phyloP scores from a whole-genome alignment of 257 asterid genomes.

The Marsdenia floribunda region DNA sequence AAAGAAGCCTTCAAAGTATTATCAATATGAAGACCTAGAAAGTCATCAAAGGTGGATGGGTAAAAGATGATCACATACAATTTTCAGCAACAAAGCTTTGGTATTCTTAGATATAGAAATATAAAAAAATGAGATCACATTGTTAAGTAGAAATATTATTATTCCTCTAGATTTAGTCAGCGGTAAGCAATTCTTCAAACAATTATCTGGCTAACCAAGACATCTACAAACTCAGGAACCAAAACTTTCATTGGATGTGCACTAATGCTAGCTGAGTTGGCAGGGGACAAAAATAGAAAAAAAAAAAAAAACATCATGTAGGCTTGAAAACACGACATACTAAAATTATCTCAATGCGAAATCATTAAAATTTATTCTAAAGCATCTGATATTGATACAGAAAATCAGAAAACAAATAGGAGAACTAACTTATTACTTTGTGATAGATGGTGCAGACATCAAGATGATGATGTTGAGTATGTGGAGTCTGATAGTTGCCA shows the following conservation, averaged over 20 bases:
- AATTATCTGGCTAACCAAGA: not conserved
- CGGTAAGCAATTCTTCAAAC: not conserved
- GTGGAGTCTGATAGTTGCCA: too few species aligned
- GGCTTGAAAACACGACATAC: not conserved
- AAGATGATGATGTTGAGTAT: slow-evolving; percentile 95
- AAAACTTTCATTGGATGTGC: not conserved
- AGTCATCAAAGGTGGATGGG: not conserved
- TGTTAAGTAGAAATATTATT: not conserved
- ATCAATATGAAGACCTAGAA: not conserved
- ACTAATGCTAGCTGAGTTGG: not conserved
- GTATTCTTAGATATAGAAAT: not conserved
- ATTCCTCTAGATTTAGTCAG: not conserved
- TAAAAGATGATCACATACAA: not conserved
- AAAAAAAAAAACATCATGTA: not conserved
- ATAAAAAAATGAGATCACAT: not conserved
- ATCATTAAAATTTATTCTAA: not conserved
- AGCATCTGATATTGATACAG: slow-evolving; percentile 10
- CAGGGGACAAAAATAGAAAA: not conserved
- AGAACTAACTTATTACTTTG: slow-evolving; percentile 50
- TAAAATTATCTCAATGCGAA: too few species aligned
- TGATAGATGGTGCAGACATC: slow-evolving; percentile 74
- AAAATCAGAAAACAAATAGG: not conserved
- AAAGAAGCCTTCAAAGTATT: not conserved
- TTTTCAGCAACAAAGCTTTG: not conserved
- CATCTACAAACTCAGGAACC: too few species aligned